phyloP scores from a whole-genome alignment of 2,329 filamentous ascomycete genomes.

The Talaromyces sp. region DNA sequence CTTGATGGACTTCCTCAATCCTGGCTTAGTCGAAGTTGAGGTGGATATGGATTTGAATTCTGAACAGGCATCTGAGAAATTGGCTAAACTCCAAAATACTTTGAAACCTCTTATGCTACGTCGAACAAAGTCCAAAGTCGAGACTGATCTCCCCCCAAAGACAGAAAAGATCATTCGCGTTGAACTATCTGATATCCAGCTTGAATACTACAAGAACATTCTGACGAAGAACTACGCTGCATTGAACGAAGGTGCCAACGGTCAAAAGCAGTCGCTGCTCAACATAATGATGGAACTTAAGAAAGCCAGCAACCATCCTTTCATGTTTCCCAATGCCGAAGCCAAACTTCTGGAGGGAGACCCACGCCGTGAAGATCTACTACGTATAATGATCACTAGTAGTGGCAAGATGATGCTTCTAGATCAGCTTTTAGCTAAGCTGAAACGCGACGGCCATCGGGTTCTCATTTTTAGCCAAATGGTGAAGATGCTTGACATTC shows the following conservation, averaged over 20 bases:
- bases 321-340: conserved; percentile 94
- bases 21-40: conserved; percentile 87
- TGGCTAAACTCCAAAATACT: conserved; percentile 76
- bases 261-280: conserved; percentile 88
- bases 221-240: conserved; percentile 94
- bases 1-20: conserved; percentile 93
- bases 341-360: conserved; percentile 81
- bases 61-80: conserved; percentile 78
- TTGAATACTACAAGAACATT: conserved; percentile 99
- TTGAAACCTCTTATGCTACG: conserved; percentile 94
- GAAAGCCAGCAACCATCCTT: conserved; percentile 97
- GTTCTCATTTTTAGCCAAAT: conserved; percentile 99
- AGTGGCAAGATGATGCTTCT: conserved; percentile 99
- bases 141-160: conserved; percentile 93
- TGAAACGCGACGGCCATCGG: conserved; percentile 89
- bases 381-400: conserved; percentile 90
- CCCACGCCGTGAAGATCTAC: conserved; percentile 77
- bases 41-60: conserved; percentile 83
- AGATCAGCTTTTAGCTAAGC: conserved; percentile 87
- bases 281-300: conserved; percentile 99
- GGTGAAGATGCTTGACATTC: conserved; percentile 97
- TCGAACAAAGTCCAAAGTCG: conserved; percentile 94
- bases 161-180: conserved; percentile 99
- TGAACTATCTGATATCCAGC: conserved; percentile 89
- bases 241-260: conserved; percentile 82